A percentile compares a stretch with the other conserved stretches of the same genome.
phyloP scores from a whole-genome alignment of 2,329 filamentous ascomycete species.

The Fusarium redolens region DNA sequence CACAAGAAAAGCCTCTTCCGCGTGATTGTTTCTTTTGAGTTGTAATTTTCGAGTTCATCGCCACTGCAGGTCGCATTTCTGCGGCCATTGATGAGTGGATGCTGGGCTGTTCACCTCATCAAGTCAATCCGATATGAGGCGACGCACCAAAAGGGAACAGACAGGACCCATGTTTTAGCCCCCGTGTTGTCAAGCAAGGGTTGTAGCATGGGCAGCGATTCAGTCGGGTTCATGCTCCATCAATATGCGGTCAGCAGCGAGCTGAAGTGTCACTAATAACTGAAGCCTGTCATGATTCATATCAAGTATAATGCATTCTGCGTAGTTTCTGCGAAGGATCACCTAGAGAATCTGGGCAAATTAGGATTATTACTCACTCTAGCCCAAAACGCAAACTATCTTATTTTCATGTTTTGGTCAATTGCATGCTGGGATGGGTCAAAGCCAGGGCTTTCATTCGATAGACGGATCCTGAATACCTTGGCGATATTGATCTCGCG shows the following conservation, averaged over 20 bases:
- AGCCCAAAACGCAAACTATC: neutral
- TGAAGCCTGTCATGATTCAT: constrained; percentile 6
- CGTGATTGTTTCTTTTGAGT: neutral
- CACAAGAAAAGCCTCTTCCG: neutral
- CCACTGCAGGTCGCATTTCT: constrained; percentile 4
- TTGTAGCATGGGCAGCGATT: constrained; percentile 11
- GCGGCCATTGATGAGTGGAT: neutral
- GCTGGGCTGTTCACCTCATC: neutral
- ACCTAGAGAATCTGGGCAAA: neutral
- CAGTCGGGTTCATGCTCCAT: constrained; percentile 24
- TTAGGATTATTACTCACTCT: neutral
- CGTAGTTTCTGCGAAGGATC: neutral
- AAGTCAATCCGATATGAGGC: constrained; percentile 9
- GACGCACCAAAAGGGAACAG: constrained; percentile 2
- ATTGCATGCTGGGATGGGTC: neutral
- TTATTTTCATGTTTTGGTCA: neutral
- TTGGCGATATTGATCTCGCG: neutral
- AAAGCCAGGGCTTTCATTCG: neutral
- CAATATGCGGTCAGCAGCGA: constrained; percentile 35
- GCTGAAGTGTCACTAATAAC: constrained; percentile 12
- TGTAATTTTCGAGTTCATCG: constrained; percentile 7
- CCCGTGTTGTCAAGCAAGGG: constrained; percentile 21
- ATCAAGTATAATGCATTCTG: neutral
- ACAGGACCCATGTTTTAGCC: constrained; percentile 16
- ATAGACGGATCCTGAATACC: neutral